A percentile compares a stretch with the other conserved stretches of the same genome.
Evolutionary conservation across 352 stramenopile genomes (phyloP).

Genomic region (Thraustotheca clavata): DNA sequence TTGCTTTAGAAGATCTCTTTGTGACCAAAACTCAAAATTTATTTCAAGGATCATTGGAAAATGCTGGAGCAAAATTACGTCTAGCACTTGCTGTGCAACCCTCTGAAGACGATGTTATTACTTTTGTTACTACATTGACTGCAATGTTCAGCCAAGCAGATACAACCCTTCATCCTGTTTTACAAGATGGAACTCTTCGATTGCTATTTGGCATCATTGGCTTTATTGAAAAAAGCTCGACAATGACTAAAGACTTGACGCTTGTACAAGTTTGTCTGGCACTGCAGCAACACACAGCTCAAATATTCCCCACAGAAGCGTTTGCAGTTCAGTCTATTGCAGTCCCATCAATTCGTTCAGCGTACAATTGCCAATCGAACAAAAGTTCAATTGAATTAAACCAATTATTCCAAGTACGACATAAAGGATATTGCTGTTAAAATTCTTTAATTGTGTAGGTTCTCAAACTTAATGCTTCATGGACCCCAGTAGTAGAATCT

Average conservation of each 20-base stretch:
- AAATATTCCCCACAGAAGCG: too few relatives aligned
- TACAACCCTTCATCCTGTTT: constrained; percentile 43
- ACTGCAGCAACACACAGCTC: too few relatives aligned
- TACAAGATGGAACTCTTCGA: constrained; percentile 68
- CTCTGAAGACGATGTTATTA: not conserved
- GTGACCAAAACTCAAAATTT: not conserved
- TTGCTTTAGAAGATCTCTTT: not conserved
- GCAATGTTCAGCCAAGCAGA: not conserved
- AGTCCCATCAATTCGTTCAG: too few relatives aligned
- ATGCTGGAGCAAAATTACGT: not conserved
- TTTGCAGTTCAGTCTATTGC: too few relatives aligned
- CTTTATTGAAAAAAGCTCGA: constrained; percentile 71
- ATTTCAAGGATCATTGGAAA: constrained; percentile 1
- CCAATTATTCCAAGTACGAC: too few relatives aligned
- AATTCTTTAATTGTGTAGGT: too few relatives aligned
- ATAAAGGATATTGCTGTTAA: too few relatives aligned
- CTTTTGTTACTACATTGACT: not conserved
- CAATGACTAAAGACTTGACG: not conserved
- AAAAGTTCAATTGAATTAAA: too few relatives aligned
- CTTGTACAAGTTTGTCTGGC: not conserved
- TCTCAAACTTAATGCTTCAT: too few relatives aligned
- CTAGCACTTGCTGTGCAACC: not conserved
- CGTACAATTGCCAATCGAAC: too few relatives aligned
- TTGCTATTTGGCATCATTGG: constrained; percentile 58
- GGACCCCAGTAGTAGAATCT: too few relatives aligned